These are phyloP conservation scores for Boletus sp. DNA, from an alignment of 768 basidiomycete species.

Conservation along the genomic window DNA sequence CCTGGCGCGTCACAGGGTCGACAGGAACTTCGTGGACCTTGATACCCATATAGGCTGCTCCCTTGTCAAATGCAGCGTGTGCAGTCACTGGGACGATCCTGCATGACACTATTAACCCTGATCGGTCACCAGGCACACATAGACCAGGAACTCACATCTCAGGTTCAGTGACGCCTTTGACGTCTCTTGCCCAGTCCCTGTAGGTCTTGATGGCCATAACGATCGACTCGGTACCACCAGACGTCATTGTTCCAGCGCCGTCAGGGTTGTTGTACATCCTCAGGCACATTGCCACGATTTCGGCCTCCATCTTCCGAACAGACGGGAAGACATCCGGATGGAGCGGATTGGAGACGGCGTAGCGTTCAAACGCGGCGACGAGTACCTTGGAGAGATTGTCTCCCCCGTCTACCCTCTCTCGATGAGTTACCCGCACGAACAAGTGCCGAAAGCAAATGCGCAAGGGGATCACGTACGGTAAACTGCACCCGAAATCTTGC, in stretches of 20 bases:
- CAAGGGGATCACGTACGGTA: constrained; percentile 59
- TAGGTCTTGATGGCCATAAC: constrained; percentile 95
- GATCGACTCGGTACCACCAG: constrained; percentile 95
- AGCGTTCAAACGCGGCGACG: constrained; percentile 76
- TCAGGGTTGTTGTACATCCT: constrained; percentile 80
- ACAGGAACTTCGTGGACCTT: constrained; percentile 89
- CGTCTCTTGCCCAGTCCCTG: constrained; percentile 83
- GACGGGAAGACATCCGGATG: constrained; percentile 95
- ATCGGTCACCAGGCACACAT: background rate
- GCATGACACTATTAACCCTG: background rate
- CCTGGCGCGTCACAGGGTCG: constrained; percentile 71
- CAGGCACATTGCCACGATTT: constrained; percentile 86
- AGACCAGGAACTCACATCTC: constrained; percentile 67
- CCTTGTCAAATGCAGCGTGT: constrained; percentile 96
- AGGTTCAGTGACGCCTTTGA: constrained; percentile 86
- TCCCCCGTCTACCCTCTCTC: constrained; percentile 63
- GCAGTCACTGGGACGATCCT: constrained; percentile 84
- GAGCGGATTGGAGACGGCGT: constrained; percentile 84
- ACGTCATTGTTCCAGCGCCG: constrained; percentile 91
- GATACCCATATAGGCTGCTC: constrained; percentile 81
- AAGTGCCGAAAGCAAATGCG: background rate
- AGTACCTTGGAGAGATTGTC: constrained; percentile 78
- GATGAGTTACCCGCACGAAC: background rate
- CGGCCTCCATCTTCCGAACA: constrained; percentile 95
- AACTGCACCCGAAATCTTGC: constrained; percentile 81